phyloP scores from a whole-genome alignment of 306 rosid species.

The Lupinus albus region DNA sequence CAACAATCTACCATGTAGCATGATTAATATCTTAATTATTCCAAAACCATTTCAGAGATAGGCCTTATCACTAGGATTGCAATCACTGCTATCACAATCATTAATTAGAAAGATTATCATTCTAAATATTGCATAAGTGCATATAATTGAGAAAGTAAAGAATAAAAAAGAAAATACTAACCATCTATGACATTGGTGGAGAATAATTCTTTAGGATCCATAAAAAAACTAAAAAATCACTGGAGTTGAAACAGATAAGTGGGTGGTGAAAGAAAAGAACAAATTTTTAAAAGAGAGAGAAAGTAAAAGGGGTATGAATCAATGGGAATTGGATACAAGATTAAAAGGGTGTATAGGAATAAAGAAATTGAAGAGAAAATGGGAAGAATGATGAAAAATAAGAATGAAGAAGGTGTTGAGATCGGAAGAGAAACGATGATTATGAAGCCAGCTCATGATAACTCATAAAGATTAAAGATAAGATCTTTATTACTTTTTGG shows the following conservation, averaged over 20 bases:
- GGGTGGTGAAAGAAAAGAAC: neutral
- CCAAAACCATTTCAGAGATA: neutral
- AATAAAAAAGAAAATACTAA: neutral
- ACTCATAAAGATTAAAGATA: conserved; percentile 30
- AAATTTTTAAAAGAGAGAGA: neutral
- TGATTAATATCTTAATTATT: neutral
- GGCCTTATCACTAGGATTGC: neutral
- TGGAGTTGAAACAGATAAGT: neutral
- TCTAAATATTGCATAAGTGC: neutral
- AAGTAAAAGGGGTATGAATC: neutral
- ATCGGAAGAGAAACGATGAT: conserved; percentile 39
- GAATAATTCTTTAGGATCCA: conserved; percentile 18
- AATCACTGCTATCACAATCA: neutral
- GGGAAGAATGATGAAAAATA: conserved; percentile 39
- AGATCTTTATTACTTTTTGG: neutral
- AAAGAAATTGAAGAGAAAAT: conserved; percentile 40
- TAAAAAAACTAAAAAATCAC: neutral
- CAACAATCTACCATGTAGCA: neutral
- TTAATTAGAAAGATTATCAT: neutral
- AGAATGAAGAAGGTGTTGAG: conserved; percentile 39
- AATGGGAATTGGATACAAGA: neutral
- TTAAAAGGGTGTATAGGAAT: conserved; percentile 47
- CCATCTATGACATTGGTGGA: conserved; percentile 3
- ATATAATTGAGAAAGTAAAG: neutral
- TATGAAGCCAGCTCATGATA: conserved; percentile 36